Evolutionary conservation across 2,329 filamentous ascomycete species (phyloP), one percentile per base, ranked within the genome.

Genomic region (Stachybotrys echinatus): DNA sequence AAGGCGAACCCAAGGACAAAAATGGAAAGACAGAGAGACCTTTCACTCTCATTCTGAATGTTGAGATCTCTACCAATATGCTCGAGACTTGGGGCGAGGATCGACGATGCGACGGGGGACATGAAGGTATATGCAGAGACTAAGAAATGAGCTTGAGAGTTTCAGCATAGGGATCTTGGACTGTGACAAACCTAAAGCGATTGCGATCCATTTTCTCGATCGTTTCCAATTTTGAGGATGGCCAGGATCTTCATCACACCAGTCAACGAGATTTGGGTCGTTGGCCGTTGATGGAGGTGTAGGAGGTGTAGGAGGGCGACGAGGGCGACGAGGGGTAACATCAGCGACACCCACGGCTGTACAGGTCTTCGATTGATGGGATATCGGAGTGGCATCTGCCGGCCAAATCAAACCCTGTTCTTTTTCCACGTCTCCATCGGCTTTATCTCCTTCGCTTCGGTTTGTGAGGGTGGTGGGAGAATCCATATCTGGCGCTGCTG

Each of bases 11-110:
- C 85, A 0, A 88, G 68, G 3, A 89, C 73, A 61, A 85, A 85
- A 22, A 88, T 76, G 0, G 83, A 85, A 1, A 89, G 81, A 49
- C 85, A 82, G 46, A 90, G 84, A 0, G 81, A 68, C 50, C 65
- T 67, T 49, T 70, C 65, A 59, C 77, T 68, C 48, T 64, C 60
- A 45, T 70, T 69, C 1, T 65, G 63, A 40, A 85, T 79, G 49
- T 74, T 53, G 34, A 86, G 71, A 23, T 85, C 80, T 2, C 59
- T 56, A n/a, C 74, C 71, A 45, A 87, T 80, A 3, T 70, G 62
- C 10, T 63, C 61, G 38, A 87, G 63, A 5, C 69, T 72, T 1
- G 77, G 77, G 0, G 78, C 77, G 12, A 81, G 72, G 68, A 81
- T 79, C 34, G 79, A 80, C 5, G 79, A 83, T 2, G 78, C 77